These are phyloP conservation scores for Taxawa tesnikishii DNA, from an alignment of 2,329 filamentous ascomycete species.

Conservation along the genomic window DNA sequence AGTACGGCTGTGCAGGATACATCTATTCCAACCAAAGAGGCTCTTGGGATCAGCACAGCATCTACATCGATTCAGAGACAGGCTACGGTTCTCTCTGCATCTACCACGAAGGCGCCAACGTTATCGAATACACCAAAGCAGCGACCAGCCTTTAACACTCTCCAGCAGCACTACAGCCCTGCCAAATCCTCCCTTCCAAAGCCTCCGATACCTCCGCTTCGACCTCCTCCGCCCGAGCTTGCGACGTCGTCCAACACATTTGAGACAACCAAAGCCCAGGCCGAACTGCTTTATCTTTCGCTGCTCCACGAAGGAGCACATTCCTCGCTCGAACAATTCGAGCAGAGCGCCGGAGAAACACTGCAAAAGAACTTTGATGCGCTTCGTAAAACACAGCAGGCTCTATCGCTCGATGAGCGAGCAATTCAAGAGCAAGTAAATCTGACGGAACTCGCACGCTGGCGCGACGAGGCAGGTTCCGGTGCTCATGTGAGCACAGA, in stretches of 20 bases:
- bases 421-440: conserved; percentile 35
- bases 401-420: conserved; percentile 5
- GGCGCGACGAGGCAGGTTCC: conserved; percentile 30
- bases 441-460: conserved; percentile 38
- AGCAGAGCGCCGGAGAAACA: conserved; percentile 36
- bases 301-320: conserved; percentile 47
- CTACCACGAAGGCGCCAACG: too few species aligned
- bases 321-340: conserved; percentile 38
- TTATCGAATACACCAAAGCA: too few species aligned
- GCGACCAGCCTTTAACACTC: conserved; percentile 47
- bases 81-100: too few species aligned
- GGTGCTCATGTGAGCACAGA: too few species aligned
- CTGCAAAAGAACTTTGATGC: conserved; percentile 20
- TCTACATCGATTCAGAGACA: too few species aligned
- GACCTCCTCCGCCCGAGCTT: conserved; percentile 44
- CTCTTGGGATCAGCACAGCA: too few species aligned
- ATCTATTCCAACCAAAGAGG: too few species aligned
- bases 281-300: conserved; percentile 53
- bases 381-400: conserved; percentile 17
- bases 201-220: conserved; percentile 38
- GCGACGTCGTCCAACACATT: conserved; percentile 43
- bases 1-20: too few species aligned
- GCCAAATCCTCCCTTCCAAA: conserved; percentile 50
- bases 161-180: conserved; percentile 57
- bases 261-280: conserved; percentile 31